These are phyloP conservation scores for Agrocybe pediades DNA, from an alignment of 768 basidiomycete genomes.

Conservation along the genomic window DNA sequence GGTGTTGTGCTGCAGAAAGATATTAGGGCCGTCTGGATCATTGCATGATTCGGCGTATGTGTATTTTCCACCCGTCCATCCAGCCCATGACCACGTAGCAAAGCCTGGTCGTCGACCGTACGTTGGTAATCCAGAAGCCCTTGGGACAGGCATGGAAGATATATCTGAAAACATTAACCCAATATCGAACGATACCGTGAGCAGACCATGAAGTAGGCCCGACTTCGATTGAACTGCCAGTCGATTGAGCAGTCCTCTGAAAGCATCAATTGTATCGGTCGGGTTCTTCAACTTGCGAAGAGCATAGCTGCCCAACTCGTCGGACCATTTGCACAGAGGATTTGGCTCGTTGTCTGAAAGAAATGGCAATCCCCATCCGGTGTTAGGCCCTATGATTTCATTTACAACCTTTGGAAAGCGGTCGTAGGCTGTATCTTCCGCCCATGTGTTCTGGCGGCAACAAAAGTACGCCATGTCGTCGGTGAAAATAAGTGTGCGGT, in stretches of 20 bases:
- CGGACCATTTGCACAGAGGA: background rate
- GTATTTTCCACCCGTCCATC: background rate
- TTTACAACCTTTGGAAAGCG: background rate
- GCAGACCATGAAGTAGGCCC: background rate
- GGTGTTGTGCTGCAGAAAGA: background rate
- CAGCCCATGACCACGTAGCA: constrained; percentile 3
- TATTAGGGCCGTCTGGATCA: background rate
- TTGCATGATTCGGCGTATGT: background rate
- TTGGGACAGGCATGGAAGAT: background rate
- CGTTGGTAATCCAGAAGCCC: background rate
- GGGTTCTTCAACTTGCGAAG: background rate
- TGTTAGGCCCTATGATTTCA: background rate
- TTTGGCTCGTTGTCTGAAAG: background rate
- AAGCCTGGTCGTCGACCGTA: background rate
- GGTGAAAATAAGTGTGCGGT: background rate
- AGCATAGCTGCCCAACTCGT: background rate
- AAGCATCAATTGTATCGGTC: background rate
- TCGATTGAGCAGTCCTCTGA: background rate
- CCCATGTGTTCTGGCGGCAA: background rate
- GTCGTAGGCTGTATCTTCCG: constrained; percentile 3
- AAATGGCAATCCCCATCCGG: background rate
- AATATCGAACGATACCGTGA: background rate
- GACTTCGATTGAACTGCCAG: background rate
- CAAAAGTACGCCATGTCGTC: background rate
- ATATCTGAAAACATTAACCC: background rate